Base-by-base conservation (phyloP, 768 basidiomycete genomes). In the Ramaria rubella region DNA sequence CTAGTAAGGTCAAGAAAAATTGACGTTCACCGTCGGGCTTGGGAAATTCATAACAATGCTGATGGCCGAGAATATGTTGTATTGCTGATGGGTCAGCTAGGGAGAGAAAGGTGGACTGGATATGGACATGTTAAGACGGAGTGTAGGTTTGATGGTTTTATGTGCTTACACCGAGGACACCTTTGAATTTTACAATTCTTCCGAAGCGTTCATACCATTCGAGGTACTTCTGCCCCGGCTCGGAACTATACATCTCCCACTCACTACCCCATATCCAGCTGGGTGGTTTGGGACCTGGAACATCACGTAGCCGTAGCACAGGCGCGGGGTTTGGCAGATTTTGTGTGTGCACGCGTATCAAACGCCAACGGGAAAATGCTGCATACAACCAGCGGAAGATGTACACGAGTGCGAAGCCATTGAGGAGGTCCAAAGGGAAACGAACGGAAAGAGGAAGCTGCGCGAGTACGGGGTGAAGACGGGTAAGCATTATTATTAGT, bases 221-320 rank as follows among this genome's bases (percentile, higher is more conserved):
- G 21, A 73, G 57, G 64, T 84, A 82, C 14, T 73, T 72, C 11
- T 69, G 67, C 15, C 83, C 83, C 38, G 83, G 83, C 15, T 65
- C 29, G n/a, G 67, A 65, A 52, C 74, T 72, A 61, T 81, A 84
- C 17, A 84, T 83, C n/a, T 70, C 60, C 76, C 79, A 80, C 61
- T 83, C 82, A 61, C 82, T 77, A 1, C 83, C 83, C 83, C 83
- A 85, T 3, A 85, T 56, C 55, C 75, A 67, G 31, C 81, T 83
- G 27, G 70, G 73, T 5, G 70, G 33, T 19, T 61, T 64, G 8
- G 83, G 83, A 1, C 83, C 81, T 17, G 81, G 80, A 36, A 84
- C 67, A 58, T 76, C 73, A 56, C 71, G 61, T 52, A 84, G 69
- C 6, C 36, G 27, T 48, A 56, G 24, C 17, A 45, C 24, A 27